phyloP scores from a whole-genome alignment of 1,139 yeast species.

The Nadsonia starkeyi-henricii region DNA sequence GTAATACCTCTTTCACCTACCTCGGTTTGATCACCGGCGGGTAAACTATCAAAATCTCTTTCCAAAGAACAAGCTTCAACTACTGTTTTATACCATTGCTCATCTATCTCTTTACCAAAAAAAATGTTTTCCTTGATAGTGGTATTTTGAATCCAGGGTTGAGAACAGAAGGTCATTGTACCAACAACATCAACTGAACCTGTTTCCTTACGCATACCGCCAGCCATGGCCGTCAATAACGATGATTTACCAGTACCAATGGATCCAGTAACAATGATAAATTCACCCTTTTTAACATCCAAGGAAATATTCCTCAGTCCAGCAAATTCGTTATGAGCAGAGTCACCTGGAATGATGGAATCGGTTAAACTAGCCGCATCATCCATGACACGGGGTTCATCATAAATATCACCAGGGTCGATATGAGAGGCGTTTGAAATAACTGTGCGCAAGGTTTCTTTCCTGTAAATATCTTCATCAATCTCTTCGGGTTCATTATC shows the following conservation, averaged over 20 bases:
- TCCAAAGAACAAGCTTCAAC: conserved; percentile 52
- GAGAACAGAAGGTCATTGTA: conserved; percentile 29
- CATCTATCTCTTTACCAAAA: conserved; percentile 52
- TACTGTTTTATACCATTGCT: conserved; percentile 39
- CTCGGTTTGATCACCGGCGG: conserved; percentile 77
- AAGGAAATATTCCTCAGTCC: conserved; percentile 37
- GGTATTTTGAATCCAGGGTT: conserved; percentile 81
- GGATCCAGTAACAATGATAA: conserved; percentile 53
- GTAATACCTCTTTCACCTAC: conserved; percentile 91
- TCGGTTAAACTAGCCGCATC: background rate
- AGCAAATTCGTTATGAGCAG: conserved; percentile 15
- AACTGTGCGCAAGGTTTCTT: background rate
- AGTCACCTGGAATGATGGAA: background rate
- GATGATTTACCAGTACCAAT: conserved; percentile 66
- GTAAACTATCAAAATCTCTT: conserved; percentile 54
- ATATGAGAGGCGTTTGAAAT: background rate
- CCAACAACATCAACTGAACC: conserved; percentile 36
- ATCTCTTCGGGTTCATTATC: conserved; percentile 14
- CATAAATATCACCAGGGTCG: conserved; percentile 8
- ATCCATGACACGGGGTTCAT: conserved; percentile 3
- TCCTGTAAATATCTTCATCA: background rate
- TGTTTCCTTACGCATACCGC: conserved; percentile 37
- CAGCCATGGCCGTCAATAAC: conserved; percentile 45
- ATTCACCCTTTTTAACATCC: conserved; percentile 38
- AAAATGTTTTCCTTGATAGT: conserved; percentile 62